phyloP scores from a whole-genome alignment of 495 filamentous ascomycete genomes.

The Neurospora sp. region DNA sequence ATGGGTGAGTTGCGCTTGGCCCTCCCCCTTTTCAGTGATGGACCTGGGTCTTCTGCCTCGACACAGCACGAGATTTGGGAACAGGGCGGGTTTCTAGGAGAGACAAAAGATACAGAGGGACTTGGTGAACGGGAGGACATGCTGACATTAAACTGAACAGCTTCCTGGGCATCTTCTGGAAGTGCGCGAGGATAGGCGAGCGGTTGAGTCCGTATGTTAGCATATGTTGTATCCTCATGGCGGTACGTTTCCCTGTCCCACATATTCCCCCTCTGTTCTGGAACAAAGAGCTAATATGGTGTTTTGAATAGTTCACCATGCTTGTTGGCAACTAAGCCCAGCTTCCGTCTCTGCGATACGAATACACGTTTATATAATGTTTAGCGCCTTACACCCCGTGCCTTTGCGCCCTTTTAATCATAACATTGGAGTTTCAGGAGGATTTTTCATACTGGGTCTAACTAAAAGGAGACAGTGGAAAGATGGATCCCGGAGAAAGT shows the following conservation, averaged over 20 bases:
- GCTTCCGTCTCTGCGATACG: background rate
- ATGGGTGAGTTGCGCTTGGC: constrained; percentile 48
- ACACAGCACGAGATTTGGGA: background rate
- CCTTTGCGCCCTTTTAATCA: background rate
- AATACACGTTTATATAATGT: background rate
- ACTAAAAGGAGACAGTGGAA: background rate
- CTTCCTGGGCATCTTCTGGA: constrained; percentile 89
- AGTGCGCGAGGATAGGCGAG: constrained; percentile 88
- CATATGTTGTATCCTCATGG: constrained; percentile 89
- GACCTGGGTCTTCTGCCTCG: background rate
- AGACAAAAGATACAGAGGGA: background rate
- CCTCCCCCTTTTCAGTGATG: background rate
- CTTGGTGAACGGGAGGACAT: background rate
- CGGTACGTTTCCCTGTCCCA: constrained; percentile 43
- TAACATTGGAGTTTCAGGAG: background rate
- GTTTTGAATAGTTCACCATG: constrained; percentile 1
- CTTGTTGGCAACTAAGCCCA: constrained; percentile 7
- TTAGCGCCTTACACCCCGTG: background rate
- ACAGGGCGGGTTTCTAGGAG: too few species aligned
- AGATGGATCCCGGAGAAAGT: background rate
- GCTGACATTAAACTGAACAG: constrained; percentile 33
- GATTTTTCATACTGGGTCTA: background rate
- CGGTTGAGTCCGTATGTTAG: constrained; percentile 92
- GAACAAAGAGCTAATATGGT: background rate
- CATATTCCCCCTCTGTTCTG: background rate